Percentiles rank a stretch among this genome's conserved stretches.
Evolutionary conservation across 768 basidiomycete species (phyloP).

Genomic region (Lentinula guzmanii): DNA sequence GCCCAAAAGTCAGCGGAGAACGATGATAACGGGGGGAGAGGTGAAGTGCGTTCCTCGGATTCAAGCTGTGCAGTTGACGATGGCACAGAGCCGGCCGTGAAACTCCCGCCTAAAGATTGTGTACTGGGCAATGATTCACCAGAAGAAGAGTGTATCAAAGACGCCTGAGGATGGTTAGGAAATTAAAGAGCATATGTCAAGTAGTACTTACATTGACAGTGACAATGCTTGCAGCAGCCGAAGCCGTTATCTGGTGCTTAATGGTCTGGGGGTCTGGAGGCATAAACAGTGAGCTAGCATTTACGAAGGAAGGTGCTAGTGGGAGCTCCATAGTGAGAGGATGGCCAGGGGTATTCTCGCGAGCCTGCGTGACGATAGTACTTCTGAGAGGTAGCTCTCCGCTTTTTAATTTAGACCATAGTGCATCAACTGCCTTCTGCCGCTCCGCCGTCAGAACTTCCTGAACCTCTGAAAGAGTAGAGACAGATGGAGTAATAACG

Average conservation of each 20-base stretch:
- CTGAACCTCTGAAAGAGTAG: constrained; percentile 8
- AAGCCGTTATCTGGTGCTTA: neutral
- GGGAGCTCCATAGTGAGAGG: neutral
- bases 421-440: constrained; percentile 16
- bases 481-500: constrained; percentile 10
- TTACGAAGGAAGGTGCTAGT: neutral
- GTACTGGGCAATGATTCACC: neutral
- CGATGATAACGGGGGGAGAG: neutral
- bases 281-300: neutral
- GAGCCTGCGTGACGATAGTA: constrained; percentile 5
- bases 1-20: constrained; percentile 3
- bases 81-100: neutral
- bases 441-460: neutral
- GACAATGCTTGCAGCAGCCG: neutral
- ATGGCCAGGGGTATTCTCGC: neutral
- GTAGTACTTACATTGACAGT: constrained; percentile 1
- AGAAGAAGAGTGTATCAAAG: neutral
- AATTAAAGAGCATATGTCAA: neutral
- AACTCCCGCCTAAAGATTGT: neutral
- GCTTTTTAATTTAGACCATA: constrained; percentile 10
- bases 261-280: neutral
- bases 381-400: constrained; percentile 10
- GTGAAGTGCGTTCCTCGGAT: neutral
- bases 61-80: neutral
- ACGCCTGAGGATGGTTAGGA: neutral